Conservation (phyloP, 305 asterid genomes). For the Rubia balearica region DNA sequence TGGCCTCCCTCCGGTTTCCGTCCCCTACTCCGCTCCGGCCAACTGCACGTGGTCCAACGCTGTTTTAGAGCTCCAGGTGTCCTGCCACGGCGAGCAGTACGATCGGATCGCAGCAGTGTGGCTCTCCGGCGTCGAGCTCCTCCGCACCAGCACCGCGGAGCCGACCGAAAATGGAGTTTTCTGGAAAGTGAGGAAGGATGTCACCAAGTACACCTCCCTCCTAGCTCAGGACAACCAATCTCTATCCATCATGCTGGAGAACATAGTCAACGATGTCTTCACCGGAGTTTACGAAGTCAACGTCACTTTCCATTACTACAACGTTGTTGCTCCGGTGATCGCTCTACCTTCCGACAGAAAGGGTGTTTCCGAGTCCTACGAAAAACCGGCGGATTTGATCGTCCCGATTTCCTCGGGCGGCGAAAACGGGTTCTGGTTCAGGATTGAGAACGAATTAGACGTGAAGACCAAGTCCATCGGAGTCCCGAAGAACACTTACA, state of each 20-base stretch:
- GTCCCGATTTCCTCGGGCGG: constrained; percentile 53
- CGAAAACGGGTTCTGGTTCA: constrained; percentile 67
- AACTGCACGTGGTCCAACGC: constrained; percentile 70
- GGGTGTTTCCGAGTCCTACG: constrained; percentile 28
- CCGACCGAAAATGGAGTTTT: constrained; percentile 45
- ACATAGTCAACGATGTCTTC: constrained; percentile 53
- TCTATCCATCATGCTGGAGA: constrained; percentile 75
- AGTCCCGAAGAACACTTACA: constrained; percentile 56
- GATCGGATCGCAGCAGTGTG: constrained; percentile 77
- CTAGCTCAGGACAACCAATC: constrained; percentile 39
- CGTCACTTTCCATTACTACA: constrained; percentile 51
- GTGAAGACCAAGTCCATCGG: constrained; percentile 27
- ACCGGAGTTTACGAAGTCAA: constrained; percentile 53
- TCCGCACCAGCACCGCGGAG: constrained; percentile 84
- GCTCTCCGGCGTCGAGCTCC: constrained; percentile 67
- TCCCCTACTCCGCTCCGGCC: constrained; percentile 44
- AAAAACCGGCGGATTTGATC: constrained; percentile 64
- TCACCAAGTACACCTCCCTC: constrained; percentile 55
- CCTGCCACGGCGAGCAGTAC: constrained; percentile 59
- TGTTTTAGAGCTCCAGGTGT: constrained; percentile 40
- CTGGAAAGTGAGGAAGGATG: constrained; percentile 69
- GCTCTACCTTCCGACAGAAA: neutral
- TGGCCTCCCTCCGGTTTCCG: constrained; percentile 47
- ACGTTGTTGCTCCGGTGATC: constrained; percentile 3
- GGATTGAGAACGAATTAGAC: constrained; percentile 43